These are phyloP conservation scores for Ampelomyces quisqualis DNA, from an alignment of 2,329 filamentous ascomycete genomes.

Conservation along the genomic window DNA sequence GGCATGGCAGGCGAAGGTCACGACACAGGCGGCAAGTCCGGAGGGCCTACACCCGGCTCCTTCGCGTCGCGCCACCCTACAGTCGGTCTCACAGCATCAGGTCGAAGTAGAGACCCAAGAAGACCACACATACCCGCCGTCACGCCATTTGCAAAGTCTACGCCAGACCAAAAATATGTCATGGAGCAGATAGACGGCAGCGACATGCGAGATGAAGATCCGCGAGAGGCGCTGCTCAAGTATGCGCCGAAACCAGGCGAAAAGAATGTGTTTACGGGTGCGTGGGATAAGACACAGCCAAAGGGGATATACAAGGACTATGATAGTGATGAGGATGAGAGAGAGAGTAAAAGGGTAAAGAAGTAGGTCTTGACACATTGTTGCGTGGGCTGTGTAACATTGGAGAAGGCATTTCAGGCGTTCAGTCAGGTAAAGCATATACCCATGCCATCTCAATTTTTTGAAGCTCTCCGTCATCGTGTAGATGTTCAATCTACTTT, in stretches of 20 bases:
- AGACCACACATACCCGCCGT: slow-evolving; percentile 80
- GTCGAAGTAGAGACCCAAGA: slow-evolving; percentile 74
- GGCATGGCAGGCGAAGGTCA: slow-evolving; percentile 84
- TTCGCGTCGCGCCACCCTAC: slow-evolving; percentile 65
- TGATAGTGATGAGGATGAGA: slow-evolving; percentile 77
- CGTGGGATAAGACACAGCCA: slow-evolving; percentile 89
- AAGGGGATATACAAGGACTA: slow-evolving; percentile 87
- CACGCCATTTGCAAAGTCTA: slow-evolving; percentile 87
- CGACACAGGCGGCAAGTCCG: slow-evolving; percentile 59
- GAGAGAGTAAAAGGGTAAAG: slow-evolving; percentile 61
- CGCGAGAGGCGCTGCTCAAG: slow-evolving; percentile 87
- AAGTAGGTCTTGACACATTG: too few species aligned
- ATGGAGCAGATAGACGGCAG: slow-evolving; percentile 85
- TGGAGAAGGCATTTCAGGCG: not conserved
- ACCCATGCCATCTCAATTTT: slow-evolving; percentile 6
- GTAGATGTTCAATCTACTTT: not conserved
- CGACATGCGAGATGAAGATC: slow-evolving; percentile 94
- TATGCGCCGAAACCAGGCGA: slow-evolving; percentile 92
- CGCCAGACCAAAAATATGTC: slow-evolving; percentile 88
- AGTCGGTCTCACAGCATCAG: slow-evolving; percentile 74
- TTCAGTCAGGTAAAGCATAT: slow-evolving; percentile 5
- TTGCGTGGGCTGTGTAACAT: too few species aligned
- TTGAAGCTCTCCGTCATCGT: not conserved
- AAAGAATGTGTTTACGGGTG: slow-evolving; percentile 91
- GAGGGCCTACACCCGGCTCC: slow-evolving; percentile 40